Evolutionary conservation across 768 basidiomycete species (phyloP).

Genomic region (Panus rudis): DNA sequence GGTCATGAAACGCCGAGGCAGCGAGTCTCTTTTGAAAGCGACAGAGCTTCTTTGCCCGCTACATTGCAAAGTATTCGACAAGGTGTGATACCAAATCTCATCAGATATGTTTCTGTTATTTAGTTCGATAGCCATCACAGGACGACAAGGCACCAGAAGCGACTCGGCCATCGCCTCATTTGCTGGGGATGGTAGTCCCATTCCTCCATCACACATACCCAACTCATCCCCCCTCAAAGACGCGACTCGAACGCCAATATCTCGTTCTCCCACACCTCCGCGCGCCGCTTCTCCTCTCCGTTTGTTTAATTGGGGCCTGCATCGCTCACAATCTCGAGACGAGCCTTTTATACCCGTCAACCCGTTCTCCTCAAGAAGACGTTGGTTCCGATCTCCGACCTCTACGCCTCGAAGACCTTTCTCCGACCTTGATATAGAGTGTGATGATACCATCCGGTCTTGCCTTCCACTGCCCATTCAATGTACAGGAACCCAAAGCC

Average conservation of each 20-base stretch:
- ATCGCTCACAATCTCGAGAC: slow-evolving; percentile 38
- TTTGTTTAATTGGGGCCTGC: slow-evolving; percentile 47
- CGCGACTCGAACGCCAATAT: slow-evolving; percentile 20
- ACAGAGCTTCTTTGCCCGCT: slow-evolving; percentile 34
- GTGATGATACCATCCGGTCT: slow-evolving; percentile 7
- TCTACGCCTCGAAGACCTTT: slow-evolving; percentile 3
- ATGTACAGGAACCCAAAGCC: slow-evolving; percentile 9
- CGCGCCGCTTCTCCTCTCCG: slow-evolving; percentile 52
- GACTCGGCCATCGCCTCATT: slow-evolving; percentile 27
- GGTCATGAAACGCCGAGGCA: slow-evolving; percentile 41
- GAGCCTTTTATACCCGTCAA: slow-evolving; percentile 32
- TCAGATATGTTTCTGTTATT: not conserved
- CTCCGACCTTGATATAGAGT: slow-evolving; percentile 3
- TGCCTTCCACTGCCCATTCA: slow-evolving; percentile 14
- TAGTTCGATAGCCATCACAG: slow-evolving; percentile 17
- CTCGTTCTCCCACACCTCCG: slow-evolving; percentile 29
- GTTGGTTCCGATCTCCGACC: slow-evolving; percentile 13
- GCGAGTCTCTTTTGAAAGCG: slow-evolving; percentile 52
- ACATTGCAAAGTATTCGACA: slow-evolving; percentile 31
- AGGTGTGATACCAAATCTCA: slow-evolving; percentile 23
- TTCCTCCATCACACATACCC: not conserved
- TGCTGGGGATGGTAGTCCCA: slow-evolving; percentile 13
- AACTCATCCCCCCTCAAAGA: slow-evolving; percentile 11
- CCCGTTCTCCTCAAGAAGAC: slow-evolving; percentile 25
- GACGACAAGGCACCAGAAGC: slow-evolving; percentile 25